Evolutionary conservation across 1,139 yeast species (phyloP).

Genomic region (Zygoascus hellenicus): DNA sequence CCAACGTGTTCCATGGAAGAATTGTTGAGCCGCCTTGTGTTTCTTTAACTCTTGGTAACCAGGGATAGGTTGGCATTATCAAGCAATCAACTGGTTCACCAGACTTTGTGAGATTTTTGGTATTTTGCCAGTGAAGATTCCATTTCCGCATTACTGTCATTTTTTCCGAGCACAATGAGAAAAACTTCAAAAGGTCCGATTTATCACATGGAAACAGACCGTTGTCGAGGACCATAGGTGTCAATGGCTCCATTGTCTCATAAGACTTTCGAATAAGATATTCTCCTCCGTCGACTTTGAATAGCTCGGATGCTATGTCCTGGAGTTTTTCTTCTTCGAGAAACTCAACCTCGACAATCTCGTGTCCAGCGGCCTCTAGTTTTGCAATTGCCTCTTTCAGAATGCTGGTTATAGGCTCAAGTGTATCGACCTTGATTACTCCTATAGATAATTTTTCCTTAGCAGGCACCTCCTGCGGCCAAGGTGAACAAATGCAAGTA

Average conservation of each 20-base stretch:
- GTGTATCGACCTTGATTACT: slow-evolving; percentile 30
- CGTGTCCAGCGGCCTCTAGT: slow-evolving; percentile 37
- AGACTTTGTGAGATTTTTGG: slow-evolving; percentile 26
- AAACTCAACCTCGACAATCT: slow-evolving; percentile 39
- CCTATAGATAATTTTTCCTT: slow-evolving; percentile 33
- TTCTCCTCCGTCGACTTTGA: slow-evolving; percentile 42
- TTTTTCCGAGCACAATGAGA: slow-evolving; percentile 31
- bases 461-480: slow-evolving; percentile 26
- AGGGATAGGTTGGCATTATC: slow-evolving; percentile 34
- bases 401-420: slow-evolving; percentile 43
- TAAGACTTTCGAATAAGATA: slow-evolving; percentile 32
- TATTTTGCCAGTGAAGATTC: slow-evolving; percentile 22
- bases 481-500: slow-evolving; percentile 15
- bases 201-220: slow-evolving; percentile 33
- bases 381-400: slow-evolving; percentile 26
- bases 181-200: slow-evolving; percentile 29
- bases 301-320: slow-evolving; percentile 35
- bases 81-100: slow-evolving; percentile 36
- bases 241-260: slow-evolving; percentile 42
- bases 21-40: slow-evolving; percentile 19
- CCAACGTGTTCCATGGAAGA: slow-evolving; percentile 22
- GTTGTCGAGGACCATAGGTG: slow-evolving; percentile 27
- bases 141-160: slow-evolving; percentile 50
- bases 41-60: slow-evolving; percentile 28
- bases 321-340: slow-evolving; percentile 31